phyloP scores from a whole-genome alignment of 176 grass and related monocot genomes.

The Oryza longistaminata region DNA sequence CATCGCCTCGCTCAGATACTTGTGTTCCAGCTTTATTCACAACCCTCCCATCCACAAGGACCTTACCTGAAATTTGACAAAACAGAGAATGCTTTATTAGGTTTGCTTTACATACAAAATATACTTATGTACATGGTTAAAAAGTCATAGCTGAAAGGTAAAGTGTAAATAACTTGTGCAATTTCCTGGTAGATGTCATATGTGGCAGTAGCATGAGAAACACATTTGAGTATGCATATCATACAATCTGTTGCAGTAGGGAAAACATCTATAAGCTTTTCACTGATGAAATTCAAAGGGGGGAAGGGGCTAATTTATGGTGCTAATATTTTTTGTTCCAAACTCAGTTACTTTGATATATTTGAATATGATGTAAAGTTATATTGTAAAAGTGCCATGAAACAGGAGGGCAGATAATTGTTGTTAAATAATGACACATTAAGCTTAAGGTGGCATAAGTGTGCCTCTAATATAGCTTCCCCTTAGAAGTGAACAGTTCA shows the following conservation, averaged over 20 bases:
- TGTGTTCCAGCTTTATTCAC: conserved; percentile 89
- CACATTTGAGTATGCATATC: neutral
- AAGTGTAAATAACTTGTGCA: no score
- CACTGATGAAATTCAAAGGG: neutral
- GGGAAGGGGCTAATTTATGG: neutral
- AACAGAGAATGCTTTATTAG: conserved; percentile 3
- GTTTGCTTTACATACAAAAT: neutral
- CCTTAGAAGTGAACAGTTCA: neutral
- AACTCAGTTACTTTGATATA: neutral
- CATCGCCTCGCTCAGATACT: conserved; percentile 55
- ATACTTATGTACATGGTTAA: conserved; percentile 17
- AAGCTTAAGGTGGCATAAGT: neutral
- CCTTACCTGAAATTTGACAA: conserved; percentile 63
- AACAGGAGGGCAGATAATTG: neutral
- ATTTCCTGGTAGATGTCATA: conserved; percentile 9
- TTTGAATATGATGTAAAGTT: neutral
- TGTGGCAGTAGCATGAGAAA: conserved; percentile 23
- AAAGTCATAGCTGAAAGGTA: conserved; percentile 3
- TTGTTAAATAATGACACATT: neutral
- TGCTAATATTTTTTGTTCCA: neutral
- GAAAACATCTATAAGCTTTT: neutral
- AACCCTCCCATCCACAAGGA: conserved; percentile 87
- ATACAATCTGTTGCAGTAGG: neutral
- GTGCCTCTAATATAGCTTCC: neutral
- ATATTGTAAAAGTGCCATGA: neutral